Percentiles rank a stretch among this genome's conserved stretches.
These are phyloP conservation scores for Effrenium voratum DNA, from an alignment of 73 alveolate genomes.

Conservation along the genomic window DNA sequence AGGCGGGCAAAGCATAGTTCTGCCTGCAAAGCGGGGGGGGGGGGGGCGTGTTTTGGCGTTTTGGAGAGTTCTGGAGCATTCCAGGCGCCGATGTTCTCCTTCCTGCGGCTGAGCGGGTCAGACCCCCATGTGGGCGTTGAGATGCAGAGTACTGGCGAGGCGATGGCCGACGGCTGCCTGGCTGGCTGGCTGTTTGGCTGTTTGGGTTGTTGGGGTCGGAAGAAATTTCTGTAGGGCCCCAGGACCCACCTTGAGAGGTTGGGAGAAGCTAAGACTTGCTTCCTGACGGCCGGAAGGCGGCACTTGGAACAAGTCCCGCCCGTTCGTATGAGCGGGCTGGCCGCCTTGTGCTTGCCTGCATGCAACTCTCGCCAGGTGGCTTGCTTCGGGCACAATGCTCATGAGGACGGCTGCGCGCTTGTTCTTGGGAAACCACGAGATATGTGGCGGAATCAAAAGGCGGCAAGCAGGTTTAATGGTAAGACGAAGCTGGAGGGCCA, in stretches of 20 bases:
- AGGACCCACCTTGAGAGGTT: too few species aligned
- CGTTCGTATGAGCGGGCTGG: too few species aligned
- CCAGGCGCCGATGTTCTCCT: constrained; percentile 94
- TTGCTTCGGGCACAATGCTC: constrained; percentile 78
- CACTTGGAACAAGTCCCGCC: too few species aligned
- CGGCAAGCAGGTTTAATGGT: too few species aligned
- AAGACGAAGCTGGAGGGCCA: too few species aligned
- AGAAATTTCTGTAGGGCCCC: too few species aligned
- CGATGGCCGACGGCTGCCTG: neutral
- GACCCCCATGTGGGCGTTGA: constrained; percentile 90
- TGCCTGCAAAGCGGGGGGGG: neutral
- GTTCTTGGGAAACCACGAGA: neutral
- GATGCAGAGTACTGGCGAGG: constrained; percentile 94
- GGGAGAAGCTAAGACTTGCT: too few species aligned
- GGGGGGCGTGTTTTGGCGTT: neutral
- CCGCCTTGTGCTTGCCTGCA: too few species aligned
- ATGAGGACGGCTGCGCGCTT: constrained; percentile 3
- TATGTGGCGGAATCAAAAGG: too few species aligned
- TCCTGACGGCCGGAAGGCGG: too few species aligned
- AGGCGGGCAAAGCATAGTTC: neutral
- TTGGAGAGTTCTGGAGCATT: neutral
- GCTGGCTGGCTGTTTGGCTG: neutral
- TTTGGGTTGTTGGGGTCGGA: too few species aligned
- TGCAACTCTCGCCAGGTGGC: constrained; percentile 85
- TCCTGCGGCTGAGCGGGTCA: constrained; percentile 82